These are phyloP conservation scores for Articulospora tetracladia DNA, from an alignment of 495 filamentous ascomycete species.

Conservation along the genomic window DNA sequence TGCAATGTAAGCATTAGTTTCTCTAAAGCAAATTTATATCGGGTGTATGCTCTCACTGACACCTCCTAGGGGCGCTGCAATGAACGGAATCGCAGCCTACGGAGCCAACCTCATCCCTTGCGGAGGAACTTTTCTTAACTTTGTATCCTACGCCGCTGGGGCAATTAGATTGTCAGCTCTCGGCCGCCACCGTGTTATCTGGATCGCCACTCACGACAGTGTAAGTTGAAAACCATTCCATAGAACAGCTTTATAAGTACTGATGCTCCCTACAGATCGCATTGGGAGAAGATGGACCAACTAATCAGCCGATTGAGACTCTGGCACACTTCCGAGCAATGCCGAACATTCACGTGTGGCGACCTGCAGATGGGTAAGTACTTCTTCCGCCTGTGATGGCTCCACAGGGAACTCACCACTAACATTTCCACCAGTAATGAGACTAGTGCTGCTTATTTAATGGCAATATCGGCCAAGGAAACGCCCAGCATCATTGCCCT, in stretches of 20 bases:
- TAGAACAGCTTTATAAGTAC: no score
- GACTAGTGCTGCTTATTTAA: no score
- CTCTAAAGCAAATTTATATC: no score
- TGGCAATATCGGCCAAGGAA: no score
- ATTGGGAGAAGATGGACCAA: slow-evolving; percentile 57
- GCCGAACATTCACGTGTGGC: slow-evolving; percentile 57
- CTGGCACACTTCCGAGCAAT: slow-evolving; percentile 54
- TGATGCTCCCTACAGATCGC: no score
- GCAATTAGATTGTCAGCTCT: slow-evolving; percentile 58
- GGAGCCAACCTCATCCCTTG: slow-evolving; percentile 46
- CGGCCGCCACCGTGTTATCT: slow-evolving; percentile 50
- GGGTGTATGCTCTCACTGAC: no score
- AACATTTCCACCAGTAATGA: no score
- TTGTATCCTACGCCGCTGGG: slow-evolving; percentile 56
- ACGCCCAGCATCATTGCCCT: no score
- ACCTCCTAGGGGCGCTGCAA: slow-evolving; percentile 43
- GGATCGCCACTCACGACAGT: slow-evolving; percentile 60
- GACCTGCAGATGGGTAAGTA: slow-evolving; percentile 23
- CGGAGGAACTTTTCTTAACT: slow-evolving; percentile 57
- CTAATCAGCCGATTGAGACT: slow-evolving; percentile 58
- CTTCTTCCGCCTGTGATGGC: no score
- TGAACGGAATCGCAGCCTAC: slow-evolving; percentile 52
- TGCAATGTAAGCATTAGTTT: no score
- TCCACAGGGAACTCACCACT: no score
- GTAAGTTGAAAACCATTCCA: no score